phyloP scores from a whole-genome alignment of 345 rosid species.

The Bruguiera gymnorhiza region DNA sequence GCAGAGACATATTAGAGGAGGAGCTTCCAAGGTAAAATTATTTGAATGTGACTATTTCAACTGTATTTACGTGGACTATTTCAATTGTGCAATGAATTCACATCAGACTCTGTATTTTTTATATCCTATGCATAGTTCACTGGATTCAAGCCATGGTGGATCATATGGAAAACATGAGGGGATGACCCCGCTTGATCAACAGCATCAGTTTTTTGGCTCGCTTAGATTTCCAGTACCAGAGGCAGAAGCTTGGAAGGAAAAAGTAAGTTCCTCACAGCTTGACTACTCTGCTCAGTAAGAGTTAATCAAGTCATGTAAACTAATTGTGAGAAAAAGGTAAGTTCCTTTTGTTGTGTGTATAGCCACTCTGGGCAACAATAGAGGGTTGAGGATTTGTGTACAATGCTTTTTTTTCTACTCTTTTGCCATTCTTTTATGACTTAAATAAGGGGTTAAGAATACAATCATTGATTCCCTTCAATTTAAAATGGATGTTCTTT shows the following conservation, averaged over 20 bases:
- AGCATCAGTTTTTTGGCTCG: constrained; percentile 37
- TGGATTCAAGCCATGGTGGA: constrained; percentile 45
- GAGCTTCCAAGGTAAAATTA: constrained; percentile 42
- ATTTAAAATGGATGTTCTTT: not conserved
- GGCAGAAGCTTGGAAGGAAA: constrained; percentile 55
- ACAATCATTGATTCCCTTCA: constrained; percentile 8
- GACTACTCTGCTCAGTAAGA: no score
- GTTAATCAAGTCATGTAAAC: not conserved
- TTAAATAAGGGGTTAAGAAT: not conserved
- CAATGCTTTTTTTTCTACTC: not conserved
- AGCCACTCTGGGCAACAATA: not conserved
- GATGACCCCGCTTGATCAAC: constrained; percentile 58
- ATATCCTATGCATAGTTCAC: constrained; percentile 32
- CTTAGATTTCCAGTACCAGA: constrained; percentile 46
- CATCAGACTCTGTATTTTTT: constrained; percentile 4
- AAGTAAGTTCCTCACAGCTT: constrained; percentile 26
- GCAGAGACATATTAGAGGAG: constrained; percentile 57
- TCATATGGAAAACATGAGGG: constrained; percentile 45
- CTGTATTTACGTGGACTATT: not conserved
- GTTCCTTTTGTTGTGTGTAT: not conserved
- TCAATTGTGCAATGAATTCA: constrained; percentile 2
- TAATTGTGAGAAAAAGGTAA: not conserved
- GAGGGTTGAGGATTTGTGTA: not conserved
- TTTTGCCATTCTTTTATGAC: not conserved
- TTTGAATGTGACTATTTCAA: constrained; percentile 9